phyloP scores from a whole-genome alignment of 768 basidiomycete species.

The Cyclocybe aegerita region DNA sequence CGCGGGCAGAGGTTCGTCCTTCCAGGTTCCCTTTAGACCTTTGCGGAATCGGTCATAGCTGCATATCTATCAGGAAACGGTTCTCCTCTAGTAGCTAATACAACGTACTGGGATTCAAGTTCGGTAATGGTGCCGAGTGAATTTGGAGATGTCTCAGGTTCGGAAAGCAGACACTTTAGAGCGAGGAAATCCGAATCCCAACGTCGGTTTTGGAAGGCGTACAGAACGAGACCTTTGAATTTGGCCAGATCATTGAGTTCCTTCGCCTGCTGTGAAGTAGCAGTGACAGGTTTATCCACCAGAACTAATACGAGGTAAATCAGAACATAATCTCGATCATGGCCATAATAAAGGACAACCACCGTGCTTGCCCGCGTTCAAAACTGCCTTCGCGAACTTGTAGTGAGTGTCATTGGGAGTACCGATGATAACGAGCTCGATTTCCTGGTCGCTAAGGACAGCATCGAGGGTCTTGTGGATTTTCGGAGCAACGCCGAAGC shows the following conservation, averaged over 20 bases:
- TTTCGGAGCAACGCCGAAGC: conserved; percentile 57
- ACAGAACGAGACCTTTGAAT: conserved; percentile 60
- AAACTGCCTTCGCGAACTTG: conserved; percentile 57
- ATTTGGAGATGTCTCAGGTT: conserved; percentile 48
- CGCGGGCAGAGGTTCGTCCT: conserved; percentile 63
- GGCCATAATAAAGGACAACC: conserved; percentile 10
- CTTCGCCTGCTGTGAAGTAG: conserved; percentile 55
- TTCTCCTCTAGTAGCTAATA: neutral
- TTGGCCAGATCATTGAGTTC: conserved; percentile 62
- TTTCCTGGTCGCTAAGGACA: conserved; percentile 58
- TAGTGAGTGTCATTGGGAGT: conserved; percentile 80
- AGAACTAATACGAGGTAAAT: conserved; percentile 45
- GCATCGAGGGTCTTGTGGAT: conserved; percentile 62
- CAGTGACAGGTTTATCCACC: conserved; percentile 78
- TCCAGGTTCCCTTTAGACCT: conserved; percentile 73
- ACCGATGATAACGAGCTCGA: conserved; percentile 68
- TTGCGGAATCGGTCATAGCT: conserved; percentile 79
- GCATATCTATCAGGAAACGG: conserved; percentile 1
- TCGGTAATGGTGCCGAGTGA: conserved; percentile 65
- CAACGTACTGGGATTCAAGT: conserved; percentile 71
- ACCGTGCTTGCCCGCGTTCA: conserved; percentile 77
- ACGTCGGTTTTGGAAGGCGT: conserved; percentile 72
- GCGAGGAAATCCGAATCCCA: conserved; percentile 81
- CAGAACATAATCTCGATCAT: neutral
- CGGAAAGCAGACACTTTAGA: conserved; percentile 54